Conservation (phyloP, 495 filamentous ascomycete species). For the Hypoxylon fragiforme region DNA sequence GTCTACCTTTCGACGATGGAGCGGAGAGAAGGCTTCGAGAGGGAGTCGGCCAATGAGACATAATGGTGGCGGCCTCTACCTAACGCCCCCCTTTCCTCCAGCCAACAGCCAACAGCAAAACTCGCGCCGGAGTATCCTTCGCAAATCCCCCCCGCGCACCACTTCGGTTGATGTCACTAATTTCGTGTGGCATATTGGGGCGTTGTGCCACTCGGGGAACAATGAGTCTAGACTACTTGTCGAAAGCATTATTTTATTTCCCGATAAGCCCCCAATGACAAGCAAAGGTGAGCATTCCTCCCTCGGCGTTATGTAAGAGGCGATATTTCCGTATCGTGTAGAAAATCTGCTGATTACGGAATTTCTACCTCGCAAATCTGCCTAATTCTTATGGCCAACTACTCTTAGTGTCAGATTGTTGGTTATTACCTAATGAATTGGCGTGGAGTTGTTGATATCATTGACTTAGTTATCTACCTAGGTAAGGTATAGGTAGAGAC, state of each 20-base stretch:
- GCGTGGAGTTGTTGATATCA: too few species aligned
- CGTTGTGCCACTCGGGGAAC: not conserved
- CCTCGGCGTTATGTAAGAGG: conserved; percentile 4
- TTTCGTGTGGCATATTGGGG: too few species aligned
- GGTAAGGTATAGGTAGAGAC: too few species aligned
- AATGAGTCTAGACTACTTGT: not conserved
- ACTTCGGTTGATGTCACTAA: too few species aligned
- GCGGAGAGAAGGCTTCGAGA: too few species aligned
- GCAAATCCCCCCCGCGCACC: conserved; percentile 4
- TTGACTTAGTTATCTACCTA: too few species aligned
- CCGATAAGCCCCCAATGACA: not conserved
- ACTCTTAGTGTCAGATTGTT: too few species aligned
- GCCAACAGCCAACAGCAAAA: too few species aligned
- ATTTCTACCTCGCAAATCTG: not conserved
- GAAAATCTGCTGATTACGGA: not conserved
- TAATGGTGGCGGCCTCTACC: not conserved
- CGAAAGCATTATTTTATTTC: not conserved
- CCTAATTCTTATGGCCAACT: too few species aligned
- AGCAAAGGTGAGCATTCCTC: not conserved
- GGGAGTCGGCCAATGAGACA: conserved; percentile 9
- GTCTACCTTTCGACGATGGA: too few species aligned
- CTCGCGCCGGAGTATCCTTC: conserved; percentile 31
- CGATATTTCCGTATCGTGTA: conserved; percentile 1
- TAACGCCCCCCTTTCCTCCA: too few species aligned
- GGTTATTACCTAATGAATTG: too few species aligned